Percentiles rank a stretch among this genome's conserved stretches.
Conservation (phyloP, 192 early-diverging fungal species). For the Phlyctochytrium arcticum region DNA sequence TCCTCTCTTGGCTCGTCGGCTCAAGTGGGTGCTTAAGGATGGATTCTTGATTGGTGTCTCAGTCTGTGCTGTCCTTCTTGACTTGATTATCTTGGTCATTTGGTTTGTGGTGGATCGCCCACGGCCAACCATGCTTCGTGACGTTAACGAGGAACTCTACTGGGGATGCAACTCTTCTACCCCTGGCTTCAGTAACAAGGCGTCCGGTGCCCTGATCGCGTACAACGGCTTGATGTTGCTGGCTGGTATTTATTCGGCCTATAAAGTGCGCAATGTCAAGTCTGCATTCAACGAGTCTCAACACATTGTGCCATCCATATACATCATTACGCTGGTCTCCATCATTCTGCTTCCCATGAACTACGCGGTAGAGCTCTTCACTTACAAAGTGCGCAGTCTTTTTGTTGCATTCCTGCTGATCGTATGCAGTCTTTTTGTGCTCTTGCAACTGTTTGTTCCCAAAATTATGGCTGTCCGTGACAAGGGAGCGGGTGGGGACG, state of each 20-base stretch:
- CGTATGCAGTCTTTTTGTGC: background rate
- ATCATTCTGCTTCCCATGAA: background rate
- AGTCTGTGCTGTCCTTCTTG: background rate
- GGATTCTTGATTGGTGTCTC: background rate
- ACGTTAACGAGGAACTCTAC: background rate
- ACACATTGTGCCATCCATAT: conserved; percentile 10
- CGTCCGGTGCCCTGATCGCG: background rate
- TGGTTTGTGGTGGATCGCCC: background rate
- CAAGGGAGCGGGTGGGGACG: background rate
- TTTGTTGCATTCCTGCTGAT: conserved; percentile 2
- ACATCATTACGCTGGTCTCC: too few species aligned
- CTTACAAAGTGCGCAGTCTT: background rate
- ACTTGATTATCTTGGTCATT: background rate
- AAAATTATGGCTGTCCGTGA: conserved; percentile 1
- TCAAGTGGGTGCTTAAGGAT: background rate
- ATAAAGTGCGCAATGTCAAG: background rate
- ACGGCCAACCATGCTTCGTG: background rate
- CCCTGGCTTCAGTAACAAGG: background rate
- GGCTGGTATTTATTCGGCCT: background rate
- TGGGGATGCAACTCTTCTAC: background rate
- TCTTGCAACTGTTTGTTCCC: conserved; percentile 5
- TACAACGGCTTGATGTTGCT: background rate
- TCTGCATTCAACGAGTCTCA: background rate
- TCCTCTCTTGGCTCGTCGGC: background rate
- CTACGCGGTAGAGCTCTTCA: background rate